Conservation (phyloP, 164 flowering plant species). For the Magnolia changhungtana region DNA sequence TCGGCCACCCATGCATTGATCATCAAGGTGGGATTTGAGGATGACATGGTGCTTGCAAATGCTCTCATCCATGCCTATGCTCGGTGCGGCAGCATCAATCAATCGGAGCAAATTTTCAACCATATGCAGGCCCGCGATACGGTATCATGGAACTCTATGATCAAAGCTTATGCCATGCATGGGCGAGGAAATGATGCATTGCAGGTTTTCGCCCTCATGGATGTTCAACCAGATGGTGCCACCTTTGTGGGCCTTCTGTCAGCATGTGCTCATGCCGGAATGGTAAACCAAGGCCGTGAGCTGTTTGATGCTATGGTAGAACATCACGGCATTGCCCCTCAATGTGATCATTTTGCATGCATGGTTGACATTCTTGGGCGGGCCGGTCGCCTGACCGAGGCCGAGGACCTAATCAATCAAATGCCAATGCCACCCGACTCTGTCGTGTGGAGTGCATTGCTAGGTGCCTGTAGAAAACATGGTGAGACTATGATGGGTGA, state of each 20-base stretch:
- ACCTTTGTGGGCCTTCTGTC: conserved; percentile 75
- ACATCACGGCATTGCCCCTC: conserved; percentile 43
- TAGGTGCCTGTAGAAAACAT: conserved; percentile 72
- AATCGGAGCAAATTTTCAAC: conserved; percentile 46
- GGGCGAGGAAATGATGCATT: conserved; percentile 57
- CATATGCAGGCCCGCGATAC: conserved; percentile 39
- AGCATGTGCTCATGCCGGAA: conserved; percentile 76
- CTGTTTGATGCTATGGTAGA: conserved; percentile 48
- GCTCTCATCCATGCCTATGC: conserved; percentile 71
- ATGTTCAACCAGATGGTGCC: conserved; percentile 50
- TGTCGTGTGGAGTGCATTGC: conserved; percentile 74
- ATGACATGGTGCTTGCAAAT: conserved; percentile 48
- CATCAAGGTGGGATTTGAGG: conserved; percentile 43
- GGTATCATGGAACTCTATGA: conserved; percentile 80
- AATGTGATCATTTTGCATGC: conserved; percentile 75
- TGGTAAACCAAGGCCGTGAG: conserved; percentile 51
- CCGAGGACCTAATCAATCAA: conserved; percentile 41
- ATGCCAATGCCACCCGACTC: conserved; percentile 74
- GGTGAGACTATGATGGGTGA: conserved; percentile 50
- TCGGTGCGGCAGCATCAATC: conserved; percentile 55
- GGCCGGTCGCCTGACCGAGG: conserved; percentile 53
- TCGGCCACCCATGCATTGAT: conserved; percentile 48
- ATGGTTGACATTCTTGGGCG: conserved; percentile 76
- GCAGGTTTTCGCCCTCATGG: conserved; percentile 46
- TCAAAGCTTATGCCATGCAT: conserved; percentile 72